Conservation (phyloP, 345 rosid species). For the Gossypium turneri region DNA sequence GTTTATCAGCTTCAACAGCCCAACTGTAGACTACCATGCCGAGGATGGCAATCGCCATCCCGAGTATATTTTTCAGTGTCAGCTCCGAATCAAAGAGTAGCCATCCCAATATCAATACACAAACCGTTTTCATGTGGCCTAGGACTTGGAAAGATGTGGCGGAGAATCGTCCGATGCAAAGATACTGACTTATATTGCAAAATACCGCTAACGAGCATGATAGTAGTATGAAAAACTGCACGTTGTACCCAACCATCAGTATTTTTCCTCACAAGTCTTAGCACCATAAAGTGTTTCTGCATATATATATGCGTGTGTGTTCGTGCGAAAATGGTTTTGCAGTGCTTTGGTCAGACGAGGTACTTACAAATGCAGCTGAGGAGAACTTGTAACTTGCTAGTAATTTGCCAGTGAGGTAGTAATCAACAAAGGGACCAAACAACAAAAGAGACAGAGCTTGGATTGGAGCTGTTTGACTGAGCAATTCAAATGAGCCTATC, state of each 20-base stretch:
- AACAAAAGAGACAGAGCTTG: slow-evolving; percentile 38
- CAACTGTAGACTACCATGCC: slow-evolving; percentile 41
- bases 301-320: background rate
- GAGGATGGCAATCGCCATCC: slow-evolving; percentile 37
- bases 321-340: background rate
- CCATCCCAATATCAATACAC: slow-evolving; percentile 38
- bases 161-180: slow-evolving; percentile 50
- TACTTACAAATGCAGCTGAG: slow-evolving; percentile 32
- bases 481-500: slow-evolving; percentile 40
- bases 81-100: slow-evolving; percentile 40
- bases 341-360: background rate
- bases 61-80: slow-evolving; percentile 34
- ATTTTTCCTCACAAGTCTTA: background rate
- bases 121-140: slow-evolving; percentile 52
- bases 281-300: background rate
- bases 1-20: slow-evolving; percentile 31
- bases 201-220: slow-evolving; percentile 46
- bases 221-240: slow-evolving; percentile 38
- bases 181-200: slow-evolving; percentile 47
- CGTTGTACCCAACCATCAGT: background rate
- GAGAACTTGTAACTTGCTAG: slow-evolving; percentile 34
- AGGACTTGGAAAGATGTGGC: slow-evolving; percentile 45
- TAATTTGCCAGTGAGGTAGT: slow-evolving; percentile 29
- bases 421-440: slow-evolving; percentile 39
- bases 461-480: slow-evolving; percentile 44